Conservation (phyloP, 148 eudicot species). For the Drosera capensis region DNA sequence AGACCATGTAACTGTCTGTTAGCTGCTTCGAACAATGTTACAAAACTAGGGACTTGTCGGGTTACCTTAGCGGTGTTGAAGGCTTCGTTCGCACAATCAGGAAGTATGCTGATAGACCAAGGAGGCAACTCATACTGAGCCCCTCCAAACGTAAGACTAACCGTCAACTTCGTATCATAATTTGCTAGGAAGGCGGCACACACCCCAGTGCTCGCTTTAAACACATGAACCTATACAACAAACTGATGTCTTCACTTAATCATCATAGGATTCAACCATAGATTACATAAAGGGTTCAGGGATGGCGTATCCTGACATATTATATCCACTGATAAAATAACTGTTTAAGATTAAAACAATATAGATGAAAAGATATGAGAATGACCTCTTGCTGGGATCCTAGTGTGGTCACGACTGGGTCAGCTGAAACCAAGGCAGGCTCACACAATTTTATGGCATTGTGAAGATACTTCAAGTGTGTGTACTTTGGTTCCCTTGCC, state of each 20-base stretch:
- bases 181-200: conserved; percentile 89
- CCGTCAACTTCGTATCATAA: conserved; percentile 20
- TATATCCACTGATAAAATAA: too few species aligned
- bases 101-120: conserved; percentile 42
- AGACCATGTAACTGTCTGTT: too few species aligned
- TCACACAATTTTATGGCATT: conserved; percentile 79
- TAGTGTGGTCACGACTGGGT: conserved; percentile 42
- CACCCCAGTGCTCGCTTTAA: conserved; percentile 33
- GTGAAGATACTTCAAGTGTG: conserved; percentile 71
- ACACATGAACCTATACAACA: conserved; percentile 45
- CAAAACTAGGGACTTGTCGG: background rate
- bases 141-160: conserved; percentile 14
- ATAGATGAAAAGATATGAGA: background rate
- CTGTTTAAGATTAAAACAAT: too few species aligned
- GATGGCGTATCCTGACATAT: too few species aligned
- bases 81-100: conserved; percentile 26
- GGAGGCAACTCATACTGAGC: conserved; percentile 20
- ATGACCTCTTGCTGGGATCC: conserved; percentile 80
- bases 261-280: too few species aligned
- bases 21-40: too few species aligned
- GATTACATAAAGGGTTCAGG: too few species aligned
- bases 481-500: conserved; percentile 69
- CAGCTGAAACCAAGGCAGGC: conserved; percentile 58
- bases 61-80: conserved; percentile 23
- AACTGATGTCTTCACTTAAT: too few species aligned